Base-by-base conservation (phyloP, 768 basidiomycete genomes). In the Boletus rubescentipes region DNA sequence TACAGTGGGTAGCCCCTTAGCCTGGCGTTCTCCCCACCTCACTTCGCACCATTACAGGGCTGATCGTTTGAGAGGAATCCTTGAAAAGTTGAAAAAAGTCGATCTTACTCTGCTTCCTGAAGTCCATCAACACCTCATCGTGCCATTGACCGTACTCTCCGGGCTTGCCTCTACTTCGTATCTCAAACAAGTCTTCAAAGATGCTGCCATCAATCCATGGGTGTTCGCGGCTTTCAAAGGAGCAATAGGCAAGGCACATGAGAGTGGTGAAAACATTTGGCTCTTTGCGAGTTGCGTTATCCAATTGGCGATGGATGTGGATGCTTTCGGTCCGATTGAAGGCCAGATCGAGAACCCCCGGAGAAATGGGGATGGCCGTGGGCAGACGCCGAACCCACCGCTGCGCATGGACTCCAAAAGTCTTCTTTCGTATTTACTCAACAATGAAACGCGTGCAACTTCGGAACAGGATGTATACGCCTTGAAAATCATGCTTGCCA, bases 401-500 rank as follows among this genome's bases (percentile, higher is more conserved):
- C 10, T 48, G 5, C 45, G 26, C 31, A 40, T 53, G 31, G 46
- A 53, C 15, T 41, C 46, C 26, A 21, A 34, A 23, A 48, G 23
- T 21, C 39, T 53, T 6, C 26, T 53, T 4, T 29, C 32, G 6
- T 53, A 48, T 41, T 32, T 53, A 12, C 52, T 53, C 18, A 53
- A 41, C 16, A 53, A 40, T 20, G 46, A 39, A 32, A 30, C 16
- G 2, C 38, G 45, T 9, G 46, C 34, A 18, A 41, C 52, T 6
- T 31, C 46, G 10, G 46, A 48, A 10, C 52, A 53, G 32, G 23
- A 20, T 16, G 46, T 35, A 14, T 53, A 53, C n/a, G 38, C 52
- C 9, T 29, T 53, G 39, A 9, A 53, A 41, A 37, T 53, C 39
- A 36, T 48, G n/a, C 46, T 48, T 11, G 39, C 18, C 18, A 53